phyloP scores from a whole-genome alignment of 225 moss, liverwort and hornwort genomes.

The Lunularia cruciata region DNA sequence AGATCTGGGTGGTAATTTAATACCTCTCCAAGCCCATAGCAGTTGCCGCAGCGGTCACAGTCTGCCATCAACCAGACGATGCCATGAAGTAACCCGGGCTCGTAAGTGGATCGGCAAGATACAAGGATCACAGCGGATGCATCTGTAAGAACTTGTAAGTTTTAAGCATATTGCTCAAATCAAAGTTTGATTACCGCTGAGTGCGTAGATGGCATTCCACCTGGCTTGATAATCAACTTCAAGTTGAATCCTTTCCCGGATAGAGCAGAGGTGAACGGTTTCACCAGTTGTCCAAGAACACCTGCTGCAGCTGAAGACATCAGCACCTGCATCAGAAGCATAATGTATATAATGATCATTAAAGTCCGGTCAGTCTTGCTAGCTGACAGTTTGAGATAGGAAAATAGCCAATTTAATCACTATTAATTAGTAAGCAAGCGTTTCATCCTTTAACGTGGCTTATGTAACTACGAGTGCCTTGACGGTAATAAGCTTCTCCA shows the following conservation, averaged over 20 bases:
- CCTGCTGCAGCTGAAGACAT: conserved; percentile 56
- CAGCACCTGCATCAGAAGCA: conserved; percentile 57
- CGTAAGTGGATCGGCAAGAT: not conserved
- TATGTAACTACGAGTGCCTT: not conserved
- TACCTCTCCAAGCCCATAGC: conserved; percentile 88
- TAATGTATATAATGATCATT: not conserved
- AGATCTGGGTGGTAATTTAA: not conserved
- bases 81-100: not conserved
- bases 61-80: conserved; percentile 39
- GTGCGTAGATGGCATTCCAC: conserved; percentile 98
- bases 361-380: not conserved
- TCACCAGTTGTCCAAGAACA: conserved; percentile 66
- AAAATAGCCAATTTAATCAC: not conserved
- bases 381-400: not conserved
- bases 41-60: conserved; percentile 82
- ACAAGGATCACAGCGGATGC: not conserved
- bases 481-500: no score
- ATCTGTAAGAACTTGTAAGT: not conserved
- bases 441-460: not conserved
- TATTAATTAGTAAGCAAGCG: not conserved
- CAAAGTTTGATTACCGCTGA: conserved; percentile 58
- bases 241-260: conserved; percentile 79
- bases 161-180: not conserved
- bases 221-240: conserved; percentile 71
- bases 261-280: conserved; percentile 69